Conservation (phyloP, 139 green algal genomes). For the Microglena sp. region DNA sequence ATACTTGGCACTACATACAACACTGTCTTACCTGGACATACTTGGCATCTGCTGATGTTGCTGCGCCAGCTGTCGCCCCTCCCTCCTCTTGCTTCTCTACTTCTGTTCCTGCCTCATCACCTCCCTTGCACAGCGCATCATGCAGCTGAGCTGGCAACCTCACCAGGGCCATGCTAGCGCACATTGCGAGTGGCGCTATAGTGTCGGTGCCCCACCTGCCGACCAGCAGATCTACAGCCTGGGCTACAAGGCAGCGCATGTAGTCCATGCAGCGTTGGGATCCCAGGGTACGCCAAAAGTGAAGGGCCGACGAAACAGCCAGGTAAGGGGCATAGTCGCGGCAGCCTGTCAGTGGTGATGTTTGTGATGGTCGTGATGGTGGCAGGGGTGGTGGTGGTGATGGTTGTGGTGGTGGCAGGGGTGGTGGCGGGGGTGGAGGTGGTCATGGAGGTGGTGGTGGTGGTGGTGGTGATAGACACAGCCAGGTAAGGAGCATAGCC, state of each 20-base stretch:
- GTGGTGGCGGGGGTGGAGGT: neutral
- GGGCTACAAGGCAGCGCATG: slow-evolving; percentile 23
- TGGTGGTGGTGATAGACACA: slow-evolving; percentile 15
- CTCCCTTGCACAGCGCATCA: too few relatives aligned
- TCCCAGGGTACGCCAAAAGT: slow-evolving; percentile 32
- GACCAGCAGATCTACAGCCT: slow-evolving; percentile 30
- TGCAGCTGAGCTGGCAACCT: slow-evolving; percentile 36
- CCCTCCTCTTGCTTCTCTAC: too few relatives aligned
- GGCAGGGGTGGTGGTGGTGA: neutral
- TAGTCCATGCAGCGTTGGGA: slow-evolving; percentile 18
- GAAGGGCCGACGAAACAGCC: slow-evolving; percentile 34
- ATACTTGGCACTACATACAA: too few relatives aligned
- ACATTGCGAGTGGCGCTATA: slow-evolving; percentile 37
- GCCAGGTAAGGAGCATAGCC: slow-evolving; percentile 54
- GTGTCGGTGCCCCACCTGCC: slow-evolving; percentile 18
- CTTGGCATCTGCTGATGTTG: slow-evolving; percentile 52
- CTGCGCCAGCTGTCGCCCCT: too few relatives aligned
- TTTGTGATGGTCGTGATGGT: neutral
- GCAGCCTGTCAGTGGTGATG: slow-evolving; percentile 20
- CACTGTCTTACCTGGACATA: slow-evolving; percentile 34
- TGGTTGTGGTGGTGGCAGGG: neutral
- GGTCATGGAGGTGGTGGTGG: neutral
- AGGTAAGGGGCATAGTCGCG: slow-evolving; percentile 58
- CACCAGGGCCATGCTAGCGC: slow-evolving; percentile 38
- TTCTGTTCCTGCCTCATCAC: too few relatives aligned